Conservation (phyloP, 441 rosid species). For the Arabidopsis hybrid region DNA sequence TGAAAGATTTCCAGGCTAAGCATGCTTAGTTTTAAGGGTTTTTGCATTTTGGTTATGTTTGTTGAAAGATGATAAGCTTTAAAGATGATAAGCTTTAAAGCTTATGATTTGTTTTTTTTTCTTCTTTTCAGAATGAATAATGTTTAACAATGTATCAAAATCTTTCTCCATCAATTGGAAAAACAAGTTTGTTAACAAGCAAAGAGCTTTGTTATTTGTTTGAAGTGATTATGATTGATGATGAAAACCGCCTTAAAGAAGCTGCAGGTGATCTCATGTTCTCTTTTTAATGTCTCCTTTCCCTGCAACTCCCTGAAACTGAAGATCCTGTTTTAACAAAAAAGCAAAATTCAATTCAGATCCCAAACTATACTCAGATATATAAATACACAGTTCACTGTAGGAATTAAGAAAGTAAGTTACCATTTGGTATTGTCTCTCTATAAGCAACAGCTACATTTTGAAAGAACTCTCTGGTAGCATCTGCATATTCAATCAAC, state of each 20-base stretch:
- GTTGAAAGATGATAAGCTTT: background rate
- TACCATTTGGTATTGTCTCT: conserved; percentile 34
- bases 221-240: background rate
- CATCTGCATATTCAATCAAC: conserved; percentile 39
- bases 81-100: conserved; percentile 28
- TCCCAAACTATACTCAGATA: background rate
- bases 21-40: conserved; percentile 56
- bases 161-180: conserved; percentile 11
- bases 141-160: conserved; percentile 31
- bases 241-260: background rate
- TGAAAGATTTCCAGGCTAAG: conserved; percentile 96
- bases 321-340: conserved; percentile 23
- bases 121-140: conserved; percentile 16
- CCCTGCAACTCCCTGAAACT: conserved; percentile 22
- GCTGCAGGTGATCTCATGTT: conserved; percentile 15
- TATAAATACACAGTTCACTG: background rate
- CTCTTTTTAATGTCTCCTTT: conserved; percentile 6
- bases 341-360: conserved; percentile 1
- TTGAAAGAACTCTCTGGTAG: conserved; percentile 42
- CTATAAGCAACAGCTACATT: conserved; percentile 39
- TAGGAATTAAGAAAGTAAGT: conserved; percentile 5
- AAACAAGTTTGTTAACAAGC: conserved; percentile 7
- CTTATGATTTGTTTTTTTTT: conserved; percentile 28
- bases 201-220: conserved; percentile 1
- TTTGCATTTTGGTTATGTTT: conserved; percentile 11